These are phyloP conservation scores for Trichoderma lentiforme DNA, from an alignment of 2,329 filamentous ascomycete genomes.

Conservation along the genomic window DNA sequence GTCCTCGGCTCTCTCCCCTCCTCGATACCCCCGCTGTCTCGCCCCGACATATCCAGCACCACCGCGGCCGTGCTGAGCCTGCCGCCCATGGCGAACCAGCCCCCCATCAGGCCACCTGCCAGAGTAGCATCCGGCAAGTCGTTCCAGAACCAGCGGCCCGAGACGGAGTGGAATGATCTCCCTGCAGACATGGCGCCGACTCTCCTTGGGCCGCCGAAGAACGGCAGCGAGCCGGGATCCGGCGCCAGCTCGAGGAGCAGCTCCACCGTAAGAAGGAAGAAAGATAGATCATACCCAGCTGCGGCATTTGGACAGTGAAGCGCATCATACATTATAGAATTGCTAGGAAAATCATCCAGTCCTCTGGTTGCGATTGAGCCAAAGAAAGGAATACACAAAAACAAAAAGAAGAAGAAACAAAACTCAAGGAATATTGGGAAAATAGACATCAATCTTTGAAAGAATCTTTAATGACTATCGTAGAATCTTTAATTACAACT, in stretches of 20 bases:
- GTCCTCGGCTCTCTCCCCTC: slow-evolving; percentile 26
- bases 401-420: not conserved
- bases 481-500: not conserved
- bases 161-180: slow-evolving; percentile 64
- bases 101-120: slow-evolving; percentile 24
- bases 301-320: slow-evolving; percentile 54
- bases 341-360: not conserved
- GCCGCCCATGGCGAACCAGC: slow-evolving; percentile 24
- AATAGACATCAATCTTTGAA: not conserved
- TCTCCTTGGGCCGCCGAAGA: slow-evolving; percentile 30
- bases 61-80: slow-evolving; percentile 35
- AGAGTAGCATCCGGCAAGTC: slow-evolving; percentile 39
- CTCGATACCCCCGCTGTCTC: slow-evolving; percentile 16
- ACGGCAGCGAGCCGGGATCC: slow-evolving; percentile 34
- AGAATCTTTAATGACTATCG: not conserved
- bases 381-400: not conserved
- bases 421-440: not conserved
- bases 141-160: slow-evolving; percentile 57
- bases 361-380: not conserved
- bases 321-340: not conserved
- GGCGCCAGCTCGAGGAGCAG: slow-evolving; percentile 55
- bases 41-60: slow-evolving; percentile 24
- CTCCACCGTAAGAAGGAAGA: slow-evolving; percentile 53
- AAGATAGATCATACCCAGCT: slow-evolving; percentile 58
- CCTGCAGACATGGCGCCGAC: slow-evolving; percentile 55